Evolutionary conservation across 2,329 filamentous ascomycete genomes (phyloP).

Genomic region (Orbilia javanica): DNA sequence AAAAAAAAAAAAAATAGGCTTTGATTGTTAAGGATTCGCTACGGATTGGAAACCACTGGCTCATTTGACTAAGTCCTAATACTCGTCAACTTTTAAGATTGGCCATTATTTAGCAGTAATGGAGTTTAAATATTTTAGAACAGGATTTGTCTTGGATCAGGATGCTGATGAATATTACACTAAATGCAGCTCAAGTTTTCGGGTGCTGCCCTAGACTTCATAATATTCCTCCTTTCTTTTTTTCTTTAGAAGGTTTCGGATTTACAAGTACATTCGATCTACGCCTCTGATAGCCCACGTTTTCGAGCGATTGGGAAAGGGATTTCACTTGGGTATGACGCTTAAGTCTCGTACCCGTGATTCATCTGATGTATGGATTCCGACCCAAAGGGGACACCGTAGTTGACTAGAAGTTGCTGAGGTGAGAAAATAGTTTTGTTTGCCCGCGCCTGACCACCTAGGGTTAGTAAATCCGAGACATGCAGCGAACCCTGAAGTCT

Average conservation of each 20-base stretch:
- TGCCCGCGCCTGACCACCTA: constrained; percentile 16
- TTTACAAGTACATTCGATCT: not conserved
- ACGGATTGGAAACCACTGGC: too few species aligned
- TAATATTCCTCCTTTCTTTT: not conserved
- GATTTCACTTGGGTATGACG: not conserved
- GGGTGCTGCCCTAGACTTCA: too few species aligned
- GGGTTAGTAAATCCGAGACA: constrained; percentile 28
- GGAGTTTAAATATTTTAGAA: too few species aligned
- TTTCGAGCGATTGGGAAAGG: not conserved
- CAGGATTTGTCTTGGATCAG: too few species aligned
- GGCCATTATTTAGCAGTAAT: too few species aligned
- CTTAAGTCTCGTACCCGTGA: constrained; percentile 4
- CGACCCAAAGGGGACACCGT: not conserved
- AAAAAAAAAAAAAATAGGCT: too few species aligned
- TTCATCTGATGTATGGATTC: constrained; percentile 11
- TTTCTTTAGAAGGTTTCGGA: not conserved
- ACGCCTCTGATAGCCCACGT: not conserved
- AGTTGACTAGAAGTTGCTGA: not conserved
- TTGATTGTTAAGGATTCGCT: too few species aligned
- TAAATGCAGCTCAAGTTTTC: too few species aligned
- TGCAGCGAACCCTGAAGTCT: too few species aligned
- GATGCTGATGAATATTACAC: too few species aligned
- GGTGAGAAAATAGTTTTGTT: constrained; percentile 46
- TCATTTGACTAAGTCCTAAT: too few species aligned
- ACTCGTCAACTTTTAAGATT: too few species aligned